Evolutionary conservation across 225 moss, liverwort and hornwort genomes (phyloP).

Genomic region (Climacium dendroides): DNA sequence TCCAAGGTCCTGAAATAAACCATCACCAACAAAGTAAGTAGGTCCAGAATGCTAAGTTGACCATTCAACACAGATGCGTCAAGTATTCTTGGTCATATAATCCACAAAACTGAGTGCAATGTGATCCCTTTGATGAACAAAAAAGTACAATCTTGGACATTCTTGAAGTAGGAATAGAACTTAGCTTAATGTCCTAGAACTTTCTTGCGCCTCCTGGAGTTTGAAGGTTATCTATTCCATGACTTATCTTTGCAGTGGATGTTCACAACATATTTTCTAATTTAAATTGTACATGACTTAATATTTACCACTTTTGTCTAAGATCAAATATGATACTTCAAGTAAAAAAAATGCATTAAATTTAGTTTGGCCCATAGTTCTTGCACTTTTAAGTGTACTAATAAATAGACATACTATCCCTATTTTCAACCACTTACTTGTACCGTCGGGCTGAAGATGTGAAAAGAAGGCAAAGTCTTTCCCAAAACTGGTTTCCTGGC

Average conservation of each 20-base stretch:
- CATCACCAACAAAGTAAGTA: not conserved
- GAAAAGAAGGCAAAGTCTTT: constrained; percentile 51
- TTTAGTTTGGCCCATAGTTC: not conserved
- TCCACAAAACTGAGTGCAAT: not conserved
- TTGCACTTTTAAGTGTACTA: not conserved
- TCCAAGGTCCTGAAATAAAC: constrained; percentile 33
- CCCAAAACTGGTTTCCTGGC: constrained; percentile 85
- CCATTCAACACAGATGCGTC: not conserved
- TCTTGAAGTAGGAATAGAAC: not conserved
- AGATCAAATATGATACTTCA: not conserved
- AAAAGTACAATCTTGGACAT: not conserved
- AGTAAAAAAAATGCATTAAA: not conserved
- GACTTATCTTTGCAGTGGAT: not conserved
- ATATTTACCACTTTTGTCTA: not conserved
- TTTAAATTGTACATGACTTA: not conserved
- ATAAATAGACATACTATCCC: not conserved
- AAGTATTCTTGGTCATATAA: not conserved
- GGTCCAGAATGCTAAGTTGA: not conserved
- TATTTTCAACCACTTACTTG: constrained; percentile 19
- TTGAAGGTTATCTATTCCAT: not conserved
- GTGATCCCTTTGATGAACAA: not conserved
- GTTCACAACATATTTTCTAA: not conserved
- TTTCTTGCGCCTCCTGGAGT: not conserved
- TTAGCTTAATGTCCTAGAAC: not conserved
- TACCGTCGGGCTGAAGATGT: constrained; percentile 39